Evolutionary conservation across 495 filamentous ascomycete genomes (phyloP).

Genomic region (Lepidopterella palustris): DNA sequence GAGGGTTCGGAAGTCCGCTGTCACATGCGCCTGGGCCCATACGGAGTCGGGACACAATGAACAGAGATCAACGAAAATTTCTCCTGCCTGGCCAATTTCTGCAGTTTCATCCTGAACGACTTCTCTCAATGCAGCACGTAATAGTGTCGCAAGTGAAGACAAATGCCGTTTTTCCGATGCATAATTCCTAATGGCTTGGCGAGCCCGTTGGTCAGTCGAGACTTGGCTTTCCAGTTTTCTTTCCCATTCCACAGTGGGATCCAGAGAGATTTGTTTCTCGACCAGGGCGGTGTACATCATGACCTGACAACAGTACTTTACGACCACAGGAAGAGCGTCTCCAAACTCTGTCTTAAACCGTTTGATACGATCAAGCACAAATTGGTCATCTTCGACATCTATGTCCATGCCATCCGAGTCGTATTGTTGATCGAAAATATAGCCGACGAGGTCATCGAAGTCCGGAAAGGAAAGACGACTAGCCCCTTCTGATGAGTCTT

Average conservation of each 20-base stretch:
- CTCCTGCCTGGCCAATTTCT: conserved; percentile 50
- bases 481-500: conserved; percentile 7
- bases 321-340: conserved; percentile 54
- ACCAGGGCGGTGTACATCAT: conserved; percentile 65
- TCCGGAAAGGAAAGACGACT: conserved; percentile 30
- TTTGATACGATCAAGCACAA: conserved; percentile 1
- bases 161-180: conserved; percentile 3
- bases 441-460: conserved; percentile 30
- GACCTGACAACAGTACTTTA: conserved; percentile 67
- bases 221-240: conserved; percentile 64
- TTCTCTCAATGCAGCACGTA: conserved; percentile 28
- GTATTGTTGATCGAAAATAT: conserved; percentile 31
- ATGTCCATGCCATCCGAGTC: conserved; percentile 17
- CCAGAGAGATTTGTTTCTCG: conserved; percentile 43
- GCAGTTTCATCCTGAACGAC: conserved; percentile 31
- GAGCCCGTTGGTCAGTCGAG: conserved; percentile 55
- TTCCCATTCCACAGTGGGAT: conserved; percentile 79
- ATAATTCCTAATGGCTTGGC: conserved; percentile 47
- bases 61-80: conserved; percentile 59
- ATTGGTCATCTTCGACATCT: conserved; percentile 32
- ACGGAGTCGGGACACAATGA: conserved; percentile 53
- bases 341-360: conserved; percentile 30
- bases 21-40: conserved; percentile 35
- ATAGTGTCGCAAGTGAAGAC: conserved; percentile 19
- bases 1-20: conserved; percentile 21